Base-by-base conservation (phyloP, 2,329 filamentous ascomycete species). In the Pseudogymnoascus sp. region DNA sequence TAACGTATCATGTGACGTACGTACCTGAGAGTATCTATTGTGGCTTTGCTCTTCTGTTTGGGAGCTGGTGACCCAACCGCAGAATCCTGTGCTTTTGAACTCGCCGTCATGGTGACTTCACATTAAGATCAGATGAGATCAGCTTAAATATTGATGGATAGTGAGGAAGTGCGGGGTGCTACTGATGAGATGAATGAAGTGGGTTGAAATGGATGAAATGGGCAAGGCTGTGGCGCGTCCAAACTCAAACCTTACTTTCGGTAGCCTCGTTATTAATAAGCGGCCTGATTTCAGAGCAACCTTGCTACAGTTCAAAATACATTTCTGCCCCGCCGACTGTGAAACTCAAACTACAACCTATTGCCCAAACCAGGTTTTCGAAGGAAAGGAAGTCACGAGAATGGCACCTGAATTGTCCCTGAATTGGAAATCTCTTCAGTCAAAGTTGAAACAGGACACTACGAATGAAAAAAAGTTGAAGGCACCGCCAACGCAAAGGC, bases 361-460 rank as follows among this genome's bases (percentile, higher is more conserved):
- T 16, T n/a, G 14, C 21, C 41, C 23, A 55, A 33, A 29, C 6
- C 41, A 38, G 29, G 29, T 16, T 61, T 43, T 23, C 29, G 39
- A 61, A 29, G 33, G 49, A 41, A 16, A 29, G 35, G 33, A 26
- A 26, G 6, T 16, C 19, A 43, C 65, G 60, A 65, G 66, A 64
- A 73, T 73, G 72, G 68, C 70, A 43, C 70, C 69, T 6, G 67
- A 71, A 68, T 74, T 87, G 35, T 88, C 85, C 11, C 85, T 83
- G 61, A 92, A 92, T 72, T 92, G 89, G 89, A 91, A 91, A 76
- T 88, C 83, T 76, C 80, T 92, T 62, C 88, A 91, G 76, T 82
- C 83, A 67, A 81, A 81, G 69, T 61, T 74, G 12, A 79, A 80
- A 65, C 76, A 80, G 66, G 78, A 81, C 68, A 71, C 74, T 33